Conservation (phyloP, 371 early-diverging fungal species). For the Mucor velutinosus region DNA sequence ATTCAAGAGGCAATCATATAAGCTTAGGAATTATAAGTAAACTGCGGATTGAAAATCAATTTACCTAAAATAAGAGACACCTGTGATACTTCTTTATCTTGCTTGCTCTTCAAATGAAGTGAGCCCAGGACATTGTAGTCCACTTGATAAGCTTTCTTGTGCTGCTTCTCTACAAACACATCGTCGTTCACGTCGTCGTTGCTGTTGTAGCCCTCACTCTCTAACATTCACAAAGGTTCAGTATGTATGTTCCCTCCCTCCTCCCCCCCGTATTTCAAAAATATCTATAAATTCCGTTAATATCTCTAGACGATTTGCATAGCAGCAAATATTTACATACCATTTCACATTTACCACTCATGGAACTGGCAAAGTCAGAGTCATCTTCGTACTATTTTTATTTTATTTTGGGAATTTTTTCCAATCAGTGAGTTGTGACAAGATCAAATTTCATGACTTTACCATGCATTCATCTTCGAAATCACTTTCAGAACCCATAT, state of each 20-base stretch:
- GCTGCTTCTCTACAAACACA: constrained; percentile 35
- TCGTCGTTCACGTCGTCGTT: constrained; percentile 39
- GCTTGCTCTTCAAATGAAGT: constrained; percentile 29
- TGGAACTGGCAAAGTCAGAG: constrained; percentile 35
- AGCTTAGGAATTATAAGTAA: background rate
- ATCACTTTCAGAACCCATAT: constrained; percentile 30
- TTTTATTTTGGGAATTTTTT: background rate
- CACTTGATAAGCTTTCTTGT: constrained; percentile 44
- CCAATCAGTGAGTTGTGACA: background rate
- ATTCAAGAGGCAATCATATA: constrained; percentile 10
- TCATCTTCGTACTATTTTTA: constrained; percentile 25
- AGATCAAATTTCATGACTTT: background rate
- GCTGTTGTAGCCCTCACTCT: constrained; percentile 36
- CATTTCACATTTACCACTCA: constrained; percentile 28
- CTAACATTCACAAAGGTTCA: constrained; percentile 12
- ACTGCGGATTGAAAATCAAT: background rate
- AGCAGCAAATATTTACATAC: background rate
- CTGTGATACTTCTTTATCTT: constrained; percentile 47
- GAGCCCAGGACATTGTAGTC: constrained; percentile 38
- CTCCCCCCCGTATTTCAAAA: background rate
- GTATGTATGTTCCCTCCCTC: too few species aligned
- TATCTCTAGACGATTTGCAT: background rate
- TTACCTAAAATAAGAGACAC: constrained; percentile 49
- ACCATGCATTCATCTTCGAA: constrained; percentile 33
- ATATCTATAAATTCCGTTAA: background rate